Conservation (phyloP, 2,329 filamentous ascomycete species). For the Cladobotryum protrusum region DNA sequence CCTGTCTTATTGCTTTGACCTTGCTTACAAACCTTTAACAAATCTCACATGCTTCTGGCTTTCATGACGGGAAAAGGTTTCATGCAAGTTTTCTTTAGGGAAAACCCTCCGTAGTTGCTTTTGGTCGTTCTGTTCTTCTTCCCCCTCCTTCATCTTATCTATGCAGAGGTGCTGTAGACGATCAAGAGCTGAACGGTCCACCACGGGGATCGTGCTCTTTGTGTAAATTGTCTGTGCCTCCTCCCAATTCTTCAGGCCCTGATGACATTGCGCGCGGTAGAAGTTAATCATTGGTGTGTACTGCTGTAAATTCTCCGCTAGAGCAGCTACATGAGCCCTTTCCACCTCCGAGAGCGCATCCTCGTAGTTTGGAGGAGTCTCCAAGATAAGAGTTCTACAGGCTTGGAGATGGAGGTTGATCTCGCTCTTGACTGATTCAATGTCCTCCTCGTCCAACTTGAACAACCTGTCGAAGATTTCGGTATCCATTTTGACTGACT, state of each 20-base stretch:
- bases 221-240: not conserved
- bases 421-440: not conserved
- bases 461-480: not conserved
- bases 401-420: not conserved
- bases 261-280: not conserved
- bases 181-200: not conserved
- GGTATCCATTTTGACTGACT: not conserved
- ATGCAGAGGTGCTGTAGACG: not conserved
- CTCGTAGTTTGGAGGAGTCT: not conserved
- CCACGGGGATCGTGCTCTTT: no score
- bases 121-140: not conserved
- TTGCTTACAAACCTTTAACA: no score
- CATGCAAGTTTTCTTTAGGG: not conserved
- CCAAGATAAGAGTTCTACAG: not conserved
- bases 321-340: not conserved
- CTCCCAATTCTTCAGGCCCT: not conserved
- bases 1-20: not conserved
- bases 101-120: not conserved
- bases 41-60: no score
- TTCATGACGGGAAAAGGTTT: not conserved
- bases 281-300: not conserved
- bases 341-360: not conserved
- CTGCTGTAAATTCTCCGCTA: not conserved
- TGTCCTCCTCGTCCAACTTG: not conserved
- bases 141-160: not conserved